Evolutionary conservation across 352 stramenopile species (phyloP), one percentile per base, ranked within the genome.

Genomic region (Saprolegnia parasitica): DNA sequence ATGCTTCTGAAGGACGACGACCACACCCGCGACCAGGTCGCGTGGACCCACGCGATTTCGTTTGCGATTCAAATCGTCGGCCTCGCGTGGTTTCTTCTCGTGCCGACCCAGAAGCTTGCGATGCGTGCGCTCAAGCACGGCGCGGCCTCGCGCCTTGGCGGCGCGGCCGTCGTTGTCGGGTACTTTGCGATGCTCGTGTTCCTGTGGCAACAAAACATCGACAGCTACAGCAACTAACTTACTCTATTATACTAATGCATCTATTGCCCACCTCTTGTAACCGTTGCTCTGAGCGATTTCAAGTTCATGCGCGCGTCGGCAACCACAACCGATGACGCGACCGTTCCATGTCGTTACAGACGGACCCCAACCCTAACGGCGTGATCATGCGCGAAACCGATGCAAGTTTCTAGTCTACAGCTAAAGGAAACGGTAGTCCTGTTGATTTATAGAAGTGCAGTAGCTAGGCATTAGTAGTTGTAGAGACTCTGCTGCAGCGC

Each of bases 1-100:
- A 78, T 83, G 47, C 88, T 91, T n/a, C 74, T 78, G 0, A 77
- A 74, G 24, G 83, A 91, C 67, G 81, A 80, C 32, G 65, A 58
- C 10, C 74, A 83, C 62, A 80, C 87, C 71, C 80, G 84, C n/a
- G 78, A 74, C 65, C 78, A 91, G 32, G 80, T 88, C 20, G 74
- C 81, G 21, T 83, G 75, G 39, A 89, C 79, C 66, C 65, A 88
- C 26, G 62, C 78, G 0, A 87, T 91, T 26, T 74, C 68, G 35
- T 83, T 83, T 56, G 56, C 65, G 56, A 75, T 85, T 71, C 77
- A 88, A 52, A 49, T 88, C 26, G 16, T 79, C 16, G 77, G 78
- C 13, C 74, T 89, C 9, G 68, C 58, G 23, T 87, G 75, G 77
- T 73, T 91, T 20, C 68, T 78, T 21, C 66, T 89, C 37, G 66